Evolutionary conservation across 139 green algal genomes (phyloP), one percentile per base, ranked within the genome.

Genomic region (Chlamydomonas schloesseri): DNA sequence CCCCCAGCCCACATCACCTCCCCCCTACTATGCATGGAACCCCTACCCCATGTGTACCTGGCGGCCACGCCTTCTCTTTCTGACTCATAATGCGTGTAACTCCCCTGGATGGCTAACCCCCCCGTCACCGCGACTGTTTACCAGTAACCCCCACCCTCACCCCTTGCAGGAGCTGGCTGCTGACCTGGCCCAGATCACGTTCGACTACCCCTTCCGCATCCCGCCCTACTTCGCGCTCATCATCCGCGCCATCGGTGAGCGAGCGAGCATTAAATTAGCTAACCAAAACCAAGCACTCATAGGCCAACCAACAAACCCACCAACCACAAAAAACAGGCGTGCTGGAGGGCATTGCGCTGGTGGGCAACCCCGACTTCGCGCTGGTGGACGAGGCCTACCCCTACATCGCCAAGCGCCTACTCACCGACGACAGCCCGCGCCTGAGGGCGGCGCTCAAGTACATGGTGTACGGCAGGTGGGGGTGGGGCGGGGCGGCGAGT

Each of bases 331-430:
- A 33, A 33, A 8, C 68, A 73, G 78, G 68, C 29, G 60, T 83
- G 72, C 50, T 88, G 55, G 57, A 90, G 84, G 95, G 95, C 47
- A 98, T 98, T 68, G 95, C 95, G 28, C 92, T 98, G 42, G 93
- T 97, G 18, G 94, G 94, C 86, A 92, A 98, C 92, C 93, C 20
- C 10, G 95, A 99, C 64, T 99, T 99, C 93, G 98, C 98, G 13
- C 93, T 99, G 65, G 96, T 99, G 58, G 97, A 99, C 73, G 98
- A 99, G 87, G 96, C 96, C n/a, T 99, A 98, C 92, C 98, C 98
- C 26, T 99, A 99, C 95, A 96, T 99, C 74, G 89, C 95, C 13
- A 93, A 97, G 91, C 87, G 94, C 26, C 94, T 99, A 62, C 94
- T 99, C 46, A 99, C 97, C 24, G 97, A 99, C 86, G 86, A 97